Evolutionary conservation across 1,284 basidiomycete species (phyloP).

Genomic region (Volvariella surrecta): DNA sequence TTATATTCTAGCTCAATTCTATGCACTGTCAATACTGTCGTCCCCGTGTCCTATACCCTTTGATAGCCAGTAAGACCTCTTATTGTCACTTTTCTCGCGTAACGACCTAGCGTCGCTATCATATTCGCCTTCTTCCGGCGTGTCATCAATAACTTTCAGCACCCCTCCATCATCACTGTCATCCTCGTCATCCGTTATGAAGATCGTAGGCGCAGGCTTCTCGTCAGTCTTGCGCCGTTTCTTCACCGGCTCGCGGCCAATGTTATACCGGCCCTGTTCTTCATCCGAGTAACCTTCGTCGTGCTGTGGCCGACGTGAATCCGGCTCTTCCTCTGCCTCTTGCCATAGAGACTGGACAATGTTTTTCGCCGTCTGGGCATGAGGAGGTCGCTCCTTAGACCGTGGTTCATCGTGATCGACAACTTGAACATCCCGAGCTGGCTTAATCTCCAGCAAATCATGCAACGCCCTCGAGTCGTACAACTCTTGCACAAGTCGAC

Average conservation of each 20-base stretch:
- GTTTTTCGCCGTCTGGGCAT: conserved; percentile 7
- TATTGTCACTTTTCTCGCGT: conserved; percentile 6
- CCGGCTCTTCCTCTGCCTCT: conserved; percentile 32
- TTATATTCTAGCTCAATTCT: no score
- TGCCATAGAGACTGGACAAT: conserved; percentile 22
- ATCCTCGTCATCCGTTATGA: conserved; percentile 37
- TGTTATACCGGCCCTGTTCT: conserved; percentile 46
- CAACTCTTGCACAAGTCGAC: conserved; percentile 60
- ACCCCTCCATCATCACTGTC: conserved; percentile 14
- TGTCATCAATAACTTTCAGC: background rate
- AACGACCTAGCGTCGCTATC: conserved; percentile 7
- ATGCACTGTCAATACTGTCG: background rate
- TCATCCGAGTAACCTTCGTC: conserved; percentile 27
- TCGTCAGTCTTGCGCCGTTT: conserved; percentile 37
- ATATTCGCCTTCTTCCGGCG: conserved; percentile 5
- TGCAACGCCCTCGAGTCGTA: conserved; percentile 60
- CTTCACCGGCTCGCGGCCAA: conserved; percentile 34
- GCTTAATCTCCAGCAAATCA: conserved; percentile 44
- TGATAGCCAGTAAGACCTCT: conserved; percentile 23
- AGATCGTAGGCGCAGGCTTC: conserved; percentile 28
- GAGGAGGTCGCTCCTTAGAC: conserved; percentile 7
- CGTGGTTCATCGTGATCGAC: conserved; percentile 6
- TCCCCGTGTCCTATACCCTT: conserved; percentile 15
- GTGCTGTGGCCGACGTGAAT: conserved; percentile 9
- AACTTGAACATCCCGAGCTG: conserved; percentile 6